Base-by-base conservation (phyloP, 345 rosid genomes). In the Corchorus capsularis region DNA sequence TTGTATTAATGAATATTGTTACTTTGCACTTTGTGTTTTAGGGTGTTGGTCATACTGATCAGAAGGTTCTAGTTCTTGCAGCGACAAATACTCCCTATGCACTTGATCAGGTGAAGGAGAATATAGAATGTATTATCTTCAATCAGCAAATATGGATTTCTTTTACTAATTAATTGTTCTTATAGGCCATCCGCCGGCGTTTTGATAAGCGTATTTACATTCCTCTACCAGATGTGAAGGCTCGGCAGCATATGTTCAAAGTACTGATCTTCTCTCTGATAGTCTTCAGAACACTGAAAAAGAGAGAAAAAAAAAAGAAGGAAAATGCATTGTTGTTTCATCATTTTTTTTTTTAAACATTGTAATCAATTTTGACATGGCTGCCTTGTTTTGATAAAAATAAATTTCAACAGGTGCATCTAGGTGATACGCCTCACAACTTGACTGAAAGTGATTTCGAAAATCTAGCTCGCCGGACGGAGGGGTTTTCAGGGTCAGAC, bases 31-130 rank as follows among this genome's bases (percentile, higher is more conserved):
- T 60, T 67, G 41, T 75, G 41, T 68, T 64, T 55, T 82, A 91
- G 96, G 96, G 96, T 80, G 94, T 92, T 32, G 96, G 96, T n/a
- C 73, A 87, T 84, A 84, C 82, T 69, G 94, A 92, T 75, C 83
- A 88, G 82, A 92, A 92, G 79, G 96, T 92, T 78, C 94, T 92
- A 61, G 87, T 92, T 79, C 96, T 92, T 81, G 91, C 96, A 32
- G 96, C 96, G 72, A 90, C 96, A 63, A 92, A 92, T 83, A 92
- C 94, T 35, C 96, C 96, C 9, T 90, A 92, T 83, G 90, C 94
- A n/a, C 83, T 92, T 49, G 96, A 92, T 87, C 96, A 92, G 90
- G 96, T 85, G 59, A 77, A 73, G 61, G 67, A 53, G 22, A 53
- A 62, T 43, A 49, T 9, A 53, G 50, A 68, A 34, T 49, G 20